Evolutionary conservation across 345 rosid species (phyloP).

Genomic region (Gynandropsis gynandra): DNA sequence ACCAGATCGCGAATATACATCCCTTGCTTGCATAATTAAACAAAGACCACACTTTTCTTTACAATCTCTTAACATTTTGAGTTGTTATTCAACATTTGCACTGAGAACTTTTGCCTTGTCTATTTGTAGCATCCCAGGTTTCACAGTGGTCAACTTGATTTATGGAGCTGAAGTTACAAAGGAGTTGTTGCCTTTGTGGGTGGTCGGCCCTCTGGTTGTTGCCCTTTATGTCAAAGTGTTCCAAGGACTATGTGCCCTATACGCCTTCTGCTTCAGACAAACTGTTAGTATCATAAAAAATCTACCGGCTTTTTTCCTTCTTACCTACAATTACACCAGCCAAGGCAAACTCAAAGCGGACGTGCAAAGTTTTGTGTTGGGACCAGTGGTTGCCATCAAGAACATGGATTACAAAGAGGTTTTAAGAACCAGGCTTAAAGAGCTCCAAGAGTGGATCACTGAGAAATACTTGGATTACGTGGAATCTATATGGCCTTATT

Average conservation of each 20-base stretch:
- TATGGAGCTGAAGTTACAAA: constrained; percentile 75
- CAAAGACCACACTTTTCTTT: too few relatives aligned
- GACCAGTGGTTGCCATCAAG: constrained; percentile 53
- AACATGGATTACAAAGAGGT: constrained; percentile 59
- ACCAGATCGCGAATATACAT: too few relatives aligned
- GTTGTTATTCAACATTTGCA: not conserved
- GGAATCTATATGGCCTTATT: constrained; percentile 86
- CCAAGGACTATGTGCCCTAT: constrained; percentile 54
- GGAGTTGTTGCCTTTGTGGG: constrained; percentile 80
- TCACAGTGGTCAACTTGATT: constrained; percentile 47
- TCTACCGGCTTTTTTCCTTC: constrained; percentile 48
- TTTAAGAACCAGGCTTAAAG: constrained; percentile 42
- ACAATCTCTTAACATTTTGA: not conserved
- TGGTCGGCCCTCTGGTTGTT: constrained; percentile 62
- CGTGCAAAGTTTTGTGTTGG: constrained; percentile 34
- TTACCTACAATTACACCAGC: constrained; percentile 41
- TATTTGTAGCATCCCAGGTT: constrained; percentile 59
- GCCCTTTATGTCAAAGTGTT: constrained; percentile 65
- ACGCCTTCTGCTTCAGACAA: constrained; percentile 69
- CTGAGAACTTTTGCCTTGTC: constrained; percentile 18
- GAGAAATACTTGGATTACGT: constrained; percentile 73
- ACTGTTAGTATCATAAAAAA: constrained; percentile 41
- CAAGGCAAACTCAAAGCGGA: constrained; percentile 64
- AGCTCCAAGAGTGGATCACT: constrained; percentile 47
- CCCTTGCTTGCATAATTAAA: too few relatives aligned